phyloP scores from a whole-genome alignment of 495 filamentous ascomycete genomes.

The Penicilliopsis zonata region DNA sequence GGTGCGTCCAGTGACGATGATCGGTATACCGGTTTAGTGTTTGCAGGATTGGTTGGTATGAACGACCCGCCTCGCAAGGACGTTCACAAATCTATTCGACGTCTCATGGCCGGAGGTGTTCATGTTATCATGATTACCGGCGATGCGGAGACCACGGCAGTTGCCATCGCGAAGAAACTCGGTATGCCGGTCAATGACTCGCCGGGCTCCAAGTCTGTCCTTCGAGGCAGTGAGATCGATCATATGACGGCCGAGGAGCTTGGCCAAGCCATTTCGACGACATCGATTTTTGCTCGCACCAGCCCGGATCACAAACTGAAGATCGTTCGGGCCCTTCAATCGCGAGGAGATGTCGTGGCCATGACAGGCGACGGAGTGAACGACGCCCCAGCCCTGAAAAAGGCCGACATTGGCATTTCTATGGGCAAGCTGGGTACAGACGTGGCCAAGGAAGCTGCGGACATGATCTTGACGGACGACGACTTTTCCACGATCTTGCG shows the following conservation, averaged over 20 bases:
- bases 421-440: slow-evolving; percentile 95
- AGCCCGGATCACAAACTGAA: slow-evolving; percentile 97
- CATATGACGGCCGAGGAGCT: slow-evolving; percentile 77
- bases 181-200: slow-evolving; percentile 65
- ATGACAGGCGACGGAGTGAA: slow-evolving; percentile 99
- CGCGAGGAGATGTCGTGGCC: slow-evolving; percentile 90
- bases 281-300: slow-evolving; percentile 89
- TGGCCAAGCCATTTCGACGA: slow-evolving; percentile 67
- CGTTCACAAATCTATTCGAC: slow-evolving; percentile 79
- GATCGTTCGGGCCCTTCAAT: slow-evolving; percentile 83
- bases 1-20: slow-evolving; percentile 49
- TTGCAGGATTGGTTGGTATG: slow-evolving; percentile 92
- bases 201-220: slow-evolving; percentile 47
- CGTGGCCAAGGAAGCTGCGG: slow-evolving; percentile 97
- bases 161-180: slow-evolving; percentile 85
- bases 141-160: slow-evolving; percentile 84
- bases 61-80: slow-evolving; percentile 86
- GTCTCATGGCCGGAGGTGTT: slow-evolving; percentile 85
- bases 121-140: slow-evolving; percentile 99
- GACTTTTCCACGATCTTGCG: slow-evolving; percentile 95
- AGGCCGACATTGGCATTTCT: slow-evolving; percentile 93
- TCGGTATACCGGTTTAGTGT: slow-evolving; percentile 68
- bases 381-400: slow-evolving; percentile 92
- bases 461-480: slow-evolving; percentile 98
- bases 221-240: slow-evolving; percentile 84